Evolutionary conservation across 2,329 filamentous ascomycete species (phyloP).

Genomic region (Botryosphaeria agaves): DNA sequence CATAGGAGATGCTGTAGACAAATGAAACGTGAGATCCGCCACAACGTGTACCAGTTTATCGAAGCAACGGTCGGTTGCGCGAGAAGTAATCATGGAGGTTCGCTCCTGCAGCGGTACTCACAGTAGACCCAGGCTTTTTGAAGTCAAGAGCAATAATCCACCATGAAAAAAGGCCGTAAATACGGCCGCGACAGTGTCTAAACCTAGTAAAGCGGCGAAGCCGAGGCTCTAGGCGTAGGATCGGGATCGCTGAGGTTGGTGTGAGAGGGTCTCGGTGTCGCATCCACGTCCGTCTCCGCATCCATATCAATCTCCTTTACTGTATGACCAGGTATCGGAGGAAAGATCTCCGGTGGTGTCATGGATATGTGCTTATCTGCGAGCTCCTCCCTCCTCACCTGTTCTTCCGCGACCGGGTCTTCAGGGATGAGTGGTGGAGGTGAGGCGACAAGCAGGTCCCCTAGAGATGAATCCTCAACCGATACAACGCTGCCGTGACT

Average conservation of each 20-base stretch:
- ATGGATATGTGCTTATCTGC: slow-evolving; percentile 18
- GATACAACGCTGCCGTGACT: slow-evolving; percentile 63
- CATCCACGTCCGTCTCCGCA: slow-evolving; percentile 13
- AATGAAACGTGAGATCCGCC: slow-evolving; percentile 4
- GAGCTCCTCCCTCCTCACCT: too few relatives aligned
- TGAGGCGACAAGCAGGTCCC: slow-evolving; percentile 17
- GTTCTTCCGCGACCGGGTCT: slow-evolving; percentile 13
- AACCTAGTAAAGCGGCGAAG: slow-evolving; percentile 2
- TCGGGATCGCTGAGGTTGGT: slow-evolving; percentile 16
- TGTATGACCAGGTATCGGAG: slow-evolving; percentile 22
- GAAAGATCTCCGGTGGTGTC: slow-evolving; percentile 34
- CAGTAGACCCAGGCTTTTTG: too few relatives aligned
- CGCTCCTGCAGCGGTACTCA: too few relatives aligned
- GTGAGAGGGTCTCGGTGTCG: slow-evolving; percentile 19
- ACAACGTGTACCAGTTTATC: too few relatives aligned
- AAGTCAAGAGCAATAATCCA: too few relatives aligned
- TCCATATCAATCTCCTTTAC: slow-evolving; percentile 22
- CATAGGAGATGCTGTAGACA: neutral
- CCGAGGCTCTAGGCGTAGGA: slow-evolving; percentile 21
- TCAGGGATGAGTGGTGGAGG: slow-evolving; percentile 14
- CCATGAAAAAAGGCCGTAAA: slow-evolving; percentile 3
- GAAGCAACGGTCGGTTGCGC: too few relatives aligned
- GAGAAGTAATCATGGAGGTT: too few relatives aligned
- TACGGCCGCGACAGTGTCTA: neutral
- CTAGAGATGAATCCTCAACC: slow-evolving; percentile 23